phyloP scores from a whole-genome alignment of 371 early-diverging fungal genomes.

The Mucor sp. region DNA sequence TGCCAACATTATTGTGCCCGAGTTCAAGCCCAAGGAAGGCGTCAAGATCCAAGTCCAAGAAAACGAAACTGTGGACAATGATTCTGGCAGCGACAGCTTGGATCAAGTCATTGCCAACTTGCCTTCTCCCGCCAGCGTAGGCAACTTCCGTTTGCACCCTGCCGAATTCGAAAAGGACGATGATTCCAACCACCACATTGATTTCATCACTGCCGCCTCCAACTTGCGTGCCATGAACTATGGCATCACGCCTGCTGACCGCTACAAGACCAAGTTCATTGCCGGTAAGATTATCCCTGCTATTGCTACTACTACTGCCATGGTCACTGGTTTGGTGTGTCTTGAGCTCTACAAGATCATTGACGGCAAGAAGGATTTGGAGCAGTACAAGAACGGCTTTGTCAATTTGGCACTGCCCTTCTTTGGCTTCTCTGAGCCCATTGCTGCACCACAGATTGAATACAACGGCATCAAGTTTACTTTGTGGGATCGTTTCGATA shows the following conservation, averaged over 20 bases:
- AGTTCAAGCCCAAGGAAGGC: constrained; percentile 88
- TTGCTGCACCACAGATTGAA: constrained; percentile 83
- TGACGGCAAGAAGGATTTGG: constrained; percentile 79
- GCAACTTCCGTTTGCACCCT: constrained; percentile 80
- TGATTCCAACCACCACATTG: constrained; percentile 99
- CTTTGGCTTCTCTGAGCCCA: constrained; percentile 99
- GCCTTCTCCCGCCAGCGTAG: constrained; percentile 74
- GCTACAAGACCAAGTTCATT: constrained; percentile 98
- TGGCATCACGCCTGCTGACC: constrained; percentile 90
- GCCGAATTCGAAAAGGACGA: constrained; percentile 99
- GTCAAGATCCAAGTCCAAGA: constrained; percentile 98
- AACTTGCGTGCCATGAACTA: constrained; percentile 99
- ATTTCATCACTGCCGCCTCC: constrained; percentile 97
- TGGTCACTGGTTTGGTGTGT: constrained; percentile 98
- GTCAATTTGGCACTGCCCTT: constrained; percentile 99
- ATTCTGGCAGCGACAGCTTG: constrained; percentile 56
- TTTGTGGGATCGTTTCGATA: constrained; percentile 97
- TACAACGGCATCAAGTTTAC: constrained; percentile 89
- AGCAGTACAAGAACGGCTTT: constrained; percentile 99
- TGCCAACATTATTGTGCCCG: constrained; percentile 75
- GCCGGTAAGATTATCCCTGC: constrained; percentile 99
- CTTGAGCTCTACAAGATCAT: constrained; percentile 97
- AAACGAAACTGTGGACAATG: constrained; percentile 63
- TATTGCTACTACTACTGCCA: constrained; percentile 99
- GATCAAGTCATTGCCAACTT: constrained; percentile 69